Base-by-base conservation (phyloP, 441 rosid species). In the Biscutella laevigata region DNA sequence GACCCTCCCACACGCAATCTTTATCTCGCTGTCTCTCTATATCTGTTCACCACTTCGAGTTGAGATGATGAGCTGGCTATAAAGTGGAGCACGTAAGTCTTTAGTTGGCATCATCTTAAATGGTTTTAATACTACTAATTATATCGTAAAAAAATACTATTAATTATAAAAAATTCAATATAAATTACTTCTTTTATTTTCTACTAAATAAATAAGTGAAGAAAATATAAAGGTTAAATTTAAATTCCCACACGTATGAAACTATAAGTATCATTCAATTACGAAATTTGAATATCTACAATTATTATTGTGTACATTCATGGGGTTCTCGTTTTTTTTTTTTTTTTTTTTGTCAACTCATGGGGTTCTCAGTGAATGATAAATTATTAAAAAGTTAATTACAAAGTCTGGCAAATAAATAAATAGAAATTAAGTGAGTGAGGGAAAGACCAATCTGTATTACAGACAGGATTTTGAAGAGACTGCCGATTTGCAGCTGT, bases 31-130 rank as follows among this genome's bases (percentile, higher is more conserved):
- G 13, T 57, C 53, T 50, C 53, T 64, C 59, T 48, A 48, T 65
- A n/a, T 17, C 20, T 57, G 64, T 59, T 49, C 70, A 54, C 42
- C 52, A 11, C 61, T 64, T 39, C 39, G 20, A 21, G 58, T 59
- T 40, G n/a, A 20, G 20, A 17, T 17, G 24, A 37, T 69, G 80
- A 76, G 94, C 76, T 84, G 88, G 74, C 71, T 27, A 30, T 67
- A 48, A 61, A 48, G 63, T 75, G 70, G 67, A 71, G 64, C 77
- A 72, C 86, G 74, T 64, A 77, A 10, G 53, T 34, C 0, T 42
- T 52, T 61, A 34, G 66, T 61, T 61, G 66, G 53, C 66, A 33
- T 61, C 66, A 17, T 61, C 59, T 24, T 61, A 14, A 40, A 4
- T 59, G 47, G 4, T 33, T 38, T 17, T n/a, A 17, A 17, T 17